Evolutionary conservation across 805 yeast genomes (phyloP).

Genomic region (Nakazawaea peltata): DNA sequence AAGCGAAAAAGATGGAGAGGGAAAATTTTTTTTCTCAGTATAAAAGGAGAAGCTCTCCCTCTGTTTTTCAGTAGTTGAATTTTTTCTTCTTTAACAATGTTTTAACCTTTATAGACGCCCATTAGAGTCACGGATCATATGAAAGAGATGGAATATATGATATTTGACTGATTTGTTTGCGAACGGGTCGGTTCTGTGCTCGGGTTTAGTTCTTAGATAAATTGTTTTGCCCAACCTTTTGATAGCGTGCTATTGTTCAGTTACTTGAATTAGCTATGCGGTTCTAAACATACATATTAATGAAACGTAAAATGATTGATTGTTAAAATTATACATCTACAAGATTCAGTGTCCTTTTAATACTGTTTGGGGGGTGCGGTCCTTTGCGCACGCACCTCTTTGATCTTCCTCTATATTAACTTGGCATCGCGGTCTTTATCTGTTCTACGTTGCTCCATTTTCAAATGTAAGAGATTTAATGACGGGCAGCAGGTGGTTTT

Average conservation of each 20-base stretch:
- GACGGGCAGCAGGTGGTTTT: conserved; percentile 74
- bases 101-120: conserved; percentile 68
- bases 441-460: conserved; percentile 53
- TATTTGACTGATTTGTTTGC: conserved; percentile 23
- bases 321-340: background rate
- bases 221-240: conserved; percentile 40
- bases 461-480: conserved; percentile 51
- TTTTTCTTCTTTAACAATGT: conserved; percentile 25
- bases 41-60: background rate
- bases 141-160: conserved; percentile 37
- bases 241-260: conserved; percentile 35
- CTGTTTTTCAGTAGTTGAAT: background rate
- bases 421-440: conserved; percentile 51
- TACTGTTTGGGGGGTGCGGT: background rate
- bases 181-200: conserved; percentile 60
- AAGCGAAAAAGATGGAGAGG: conserved; percentile 6
- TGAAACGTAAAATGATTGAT: too few relatives aligned
- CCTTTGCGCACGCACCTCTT: too few relatives aligned
- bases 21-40: conserved; percentile 12
- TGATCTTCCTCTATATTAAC: conserved; percentile 19
- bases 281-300: conserved; percentile 67
- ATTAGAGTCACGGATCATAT: conserved; percentile 62
- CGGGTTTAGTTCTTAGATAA: conserved; percentile 82
- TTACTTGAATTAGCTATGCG: conserved; percentile 50
- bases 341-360: background rate